These are phyloP conservation scores for Pichia sp. DNA, from an alignment of 1,139 yeast genomes.

Conservation along the genomic window DNA sequence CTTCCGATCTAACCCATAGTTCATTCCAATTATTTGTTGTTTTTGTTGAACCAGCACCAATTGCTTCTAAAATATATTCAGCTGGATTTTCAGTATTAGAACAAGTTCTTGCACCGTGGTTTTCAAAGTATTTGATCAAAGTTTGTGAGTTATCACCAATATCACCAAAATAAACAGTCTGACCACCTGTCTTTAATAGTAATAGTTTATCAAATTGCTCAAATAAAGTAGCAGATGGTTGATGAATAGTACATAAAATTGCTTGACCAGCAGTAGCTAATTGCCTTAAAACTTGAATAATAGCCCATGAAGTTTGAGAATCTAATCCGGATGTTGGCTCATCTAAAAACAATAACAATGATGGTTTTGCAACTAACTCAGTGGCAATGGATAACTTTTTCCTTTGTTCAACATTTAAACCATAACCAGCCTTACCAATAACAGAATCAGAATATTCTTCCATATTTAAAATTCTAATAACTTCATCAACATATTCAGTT, in stretches of 20 bases:
- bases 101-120: conserved; percentile 47
- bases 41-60: conserved; percentile 55
- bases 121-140: conserved; percentile 44
- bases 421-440: conserved; percentile 46
- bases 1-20: conserved; percentile 31
- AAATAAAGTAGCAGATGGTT: conserved; percentile 50
- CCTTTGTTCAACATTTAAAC: conserved; percentile 53
- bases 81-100: conserved; percentile 44
- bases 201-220: conserved; percentile 41
- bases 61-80: conserved; percentile 48
- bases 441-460: conserved; percentile 47
- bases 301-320: conserved; percentile 49
- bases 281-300: conserved; percentile 36
- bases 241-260: conserved; percentile 49
- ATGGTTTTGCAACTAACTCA: conserved; percentile 46
- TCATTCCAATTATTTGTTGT: conserved; percentile 40
- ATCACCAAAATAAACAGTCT: conserved; percentile 55
- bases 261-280: conserved; percentile 46
- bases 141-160: conserved; percentile 44
- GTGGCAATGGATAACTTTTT: conserved; percentile 36
- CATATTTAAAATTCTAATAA: conserved; percentile 44
- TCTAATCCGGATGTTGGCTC: conserved; percentile 50
- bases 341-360: conserved; percentile 41
- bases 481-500: conserved; percentile 42
- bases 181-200: conserved; percentile 42